These are phyloP conservation scores for Yamadazyma nakazawae DNA, from an alignment of 805 yeast species.

Conservation along the genomic window DNA sequence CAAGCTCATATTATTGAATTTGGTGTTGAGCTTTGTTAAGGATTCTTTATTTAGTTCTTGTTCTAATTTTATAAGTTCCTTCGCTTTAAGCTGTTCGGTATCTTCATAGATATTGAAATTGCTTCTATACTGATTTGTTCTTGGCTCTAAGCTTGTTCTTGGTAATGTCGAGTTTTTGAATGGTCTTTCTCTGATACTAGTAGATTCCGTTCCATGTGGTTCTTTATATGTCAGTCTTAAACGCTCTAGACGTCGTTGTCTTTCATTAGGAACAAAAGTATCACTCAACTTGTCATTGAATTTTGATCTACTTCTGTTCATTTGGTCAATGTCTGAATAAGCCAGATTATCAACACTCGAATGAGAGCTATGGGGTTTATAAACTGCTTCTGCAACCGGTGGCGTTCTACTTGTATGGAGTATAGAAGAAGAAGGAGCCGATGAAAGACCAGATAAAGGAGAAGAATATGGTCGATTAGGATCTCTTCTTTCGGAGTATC, in stretches of 20 bases:
- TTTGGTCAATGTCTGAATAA: background rate
- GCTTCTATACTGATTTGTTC: background rate
- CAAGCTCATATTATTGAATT: conserved; percentile 7
- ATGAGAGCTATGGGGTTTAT: background rate
- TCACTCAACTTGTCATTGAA: background rate
- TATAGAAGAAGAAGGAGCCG: background rate
- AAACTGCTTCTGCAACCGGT: background rate
- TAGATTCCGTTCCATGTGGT: background rate
- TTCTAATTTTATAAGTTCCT: conserved; percentile 6
- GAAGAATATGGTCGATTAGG: background rate
- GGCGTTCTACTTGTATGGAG: background rate
- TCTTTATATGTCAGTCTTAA: no score
- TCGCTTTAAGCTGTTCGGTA: background rate
- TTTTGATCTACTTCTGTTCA: background rate
- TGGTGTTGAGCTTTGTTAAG: conserved; percentile 11
- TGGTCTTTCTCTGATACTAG: no score
- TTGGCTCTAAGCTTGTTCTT: background rate
- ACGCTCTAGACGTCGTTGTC: background rate
- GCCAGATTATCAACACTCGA: background rate
- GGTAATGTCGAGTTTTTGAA: no score
- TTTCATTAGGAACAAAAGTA: background rate
- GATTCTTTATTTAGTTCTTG: conserved; percentile 11
- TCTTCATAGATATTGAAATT: conserved; percentile 2
- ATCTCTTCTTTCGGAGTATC: background rate
- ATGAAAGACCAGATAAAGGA: background rate